Evolutionary conservation across 441 rosid genomes (phyloP).

Genomic region (Kokia cookei): DNA sequence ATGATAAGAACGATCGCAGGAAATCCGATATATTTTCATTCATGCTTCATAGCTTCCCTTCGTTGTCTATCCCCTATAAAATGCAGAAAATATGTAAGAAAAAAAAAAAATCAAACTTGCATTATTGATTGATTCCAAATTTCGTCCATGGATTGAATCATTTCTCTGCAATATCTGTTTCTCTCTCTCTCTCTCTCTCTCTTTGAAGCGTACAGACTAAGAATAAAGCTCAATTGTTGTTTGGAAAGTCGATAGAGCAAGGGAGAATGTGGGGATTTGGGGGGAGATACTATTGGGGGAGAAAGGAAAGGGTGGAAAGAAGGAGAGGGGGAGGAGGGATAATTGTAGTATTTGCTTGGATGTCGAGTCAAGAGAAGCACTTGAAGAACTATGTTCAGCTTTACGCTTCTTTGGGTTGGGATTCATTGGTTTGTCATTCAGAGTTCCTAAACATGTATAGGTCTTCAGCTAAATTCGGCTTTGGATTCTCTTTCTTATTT

Average conservation of each 20-base stretch:
- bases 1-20: neutral
- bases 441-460: constrained; percentile 70
- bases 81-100: neutral
- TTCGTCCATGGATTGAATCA: constrained; percentile 13
- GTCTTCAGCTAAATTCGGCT: neutral
- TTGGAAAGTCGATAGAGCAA: neutral
- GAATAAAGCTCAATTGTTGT: neutral
- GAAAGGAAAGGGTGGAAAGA: constrained; percentile 29
- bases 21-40: neutral
- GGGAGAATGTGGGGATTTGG: constrained; percentile 71
- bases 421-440: constrained; percentile 80
- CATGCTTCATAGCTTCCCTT: neutral
- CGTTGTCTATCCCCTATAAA: neutral
- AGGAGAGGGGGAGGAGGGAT: constrained; percentile 40
- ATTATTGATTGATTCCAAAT: neutral
- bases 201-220: neutral
- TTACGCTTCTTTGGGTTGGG: constrained; percentile 61
- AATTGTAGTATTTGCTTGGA: constrained; percentile 79
- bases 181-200: neutral
- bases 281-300: constrained; percentile 73
- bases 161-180: neutral
- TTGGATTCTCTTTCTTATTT: neutral
- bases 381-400: constrained; percentile 57
- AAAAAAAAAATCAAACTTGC: neutral
- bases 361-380: constrained; percentile 73